phyloP scores from a whole-genome alignment of 2,329 filamentous ascomycete species.

The Fusarium decemcellulare region DNA sequence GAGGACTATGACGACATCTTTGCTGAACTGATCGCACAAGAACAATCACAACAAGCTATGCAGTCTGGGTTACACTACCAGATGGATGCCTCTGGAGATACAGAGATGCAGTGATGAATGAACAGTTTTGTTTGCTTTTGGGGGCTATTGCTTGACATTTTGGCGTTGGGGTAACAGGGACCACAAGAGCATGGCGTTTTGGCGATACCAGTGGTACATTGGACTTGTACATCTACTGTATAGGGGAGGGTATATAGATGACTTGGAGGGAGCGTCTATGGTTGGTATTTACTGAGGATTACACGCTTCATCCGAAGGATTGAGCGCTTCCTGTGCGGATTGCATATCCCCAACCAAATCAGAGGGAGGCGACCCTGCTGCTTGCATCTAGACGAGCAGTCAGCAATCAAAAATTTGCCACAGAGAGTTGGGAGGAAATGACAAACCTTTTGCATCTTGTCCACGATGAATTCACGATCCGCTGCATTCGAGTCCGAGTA shows the following conservation, averaged over 20 bases:
- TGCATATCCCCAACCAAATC: constrained; percentile 94
- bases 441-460: constrained; percentile 95
- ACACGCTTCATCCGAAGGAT: constrained; percentile 72
- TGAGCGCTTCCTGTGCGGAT: constrained; percentile 81
- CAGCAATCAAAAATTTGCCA: neutral
- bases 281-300: constrained; percentile 67
- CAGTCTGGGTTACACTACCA: constrained; percentile 51
- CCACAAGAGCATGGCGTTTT: constrained; percentile 38
- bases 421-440: neutral
- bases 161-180: constrained; percentile 38
- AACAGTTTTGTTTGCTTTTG: constrained; percentile 1
- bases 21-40: constrained; percentile 54
- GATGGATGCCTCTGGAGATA: constrained; percentile 63
- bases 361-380: constrained; percentile 87
- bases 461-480: constrained; percentile 93
- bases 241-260: constrained; percentile 47
- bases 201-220: constrained; percentile 34
- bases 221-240: constrained; percentile 44
- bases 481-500: constrained; percentile 87
- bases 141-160: constrained; percentile 19
- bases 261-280: constrained; percentile 39
- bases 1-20: constrained; percentile 77
- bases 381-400: constrained; percentile 84
- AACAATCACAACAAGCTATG: constrained; percentile 37
- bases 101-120: constrained; percentile 30